These are phyloP conservation scores for Pigoraptor vietnamica DNA, from an alignment of 78 protist species.

Conservation along the genomic window DNA sequence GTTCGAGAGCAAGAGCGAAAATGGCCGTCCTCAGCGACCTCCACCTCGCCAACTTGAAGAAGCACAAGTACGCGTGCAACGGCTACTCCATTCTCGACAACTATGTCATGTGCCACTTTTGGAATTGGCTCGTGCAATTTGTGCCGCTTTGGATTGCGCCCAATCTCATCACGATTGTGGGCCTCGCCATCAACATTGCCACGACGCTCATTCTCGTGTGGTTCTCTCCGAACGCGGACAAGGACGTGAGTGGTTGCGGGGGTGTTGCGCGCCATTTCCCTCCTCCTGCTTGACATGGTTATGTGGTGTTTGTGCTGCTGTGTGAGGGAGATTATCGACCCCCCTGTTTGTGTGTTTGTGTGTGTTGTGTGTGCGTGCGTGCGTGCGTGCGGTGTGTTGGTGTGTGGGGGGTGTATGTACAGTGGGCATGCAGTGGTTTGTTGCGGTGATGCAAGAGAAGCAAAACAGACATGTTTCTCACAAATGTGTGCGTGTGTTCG, in stretches of 20 bases:
- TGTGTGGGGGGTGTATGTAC: not conserved
- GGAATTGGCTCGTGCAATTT: not conserved
- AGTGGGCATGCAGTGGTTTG: too few species aligned
- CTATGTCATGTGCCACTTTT: constrained; percentile 3
- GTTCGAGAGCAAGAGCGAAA: too few species aligned
- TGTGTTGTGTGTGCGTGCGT: not conserved
- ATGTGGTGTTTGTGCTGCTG: too few species aligned
- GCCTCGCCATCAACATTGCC: not conserved
- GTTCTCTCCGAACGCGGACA: not conserved
- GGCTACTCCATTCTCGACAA: too few species aligned
- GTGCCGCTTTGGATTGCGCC: constrained; percentile 38
- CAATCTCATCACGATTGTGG: constrained; percentile 19
- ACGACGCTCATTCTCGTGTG: not conserved
- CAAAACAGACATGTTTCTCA: not conserved
- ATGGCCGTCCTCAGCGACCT: too few species aligned
- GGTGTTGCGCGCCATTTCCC: too few species aligned
- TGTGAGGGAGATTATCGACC: not conserved
- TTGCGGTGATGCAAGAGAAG: not conserved
- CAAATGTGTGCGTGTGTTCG: not conserved
- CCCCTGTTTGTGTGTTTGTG: not conserved
- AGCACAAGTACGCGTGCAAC: too few species aligned
- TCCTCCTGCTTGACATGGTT: too few species aligned
- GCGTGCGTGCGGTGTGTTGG: not conserved
- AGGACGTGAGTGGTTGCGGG: too few species aligned
- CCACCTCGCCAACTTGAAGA: too few species aligned